Conservation (phyloP, 108 stramenopile species). For the Cyclostephanos invisitatus region DNA sequence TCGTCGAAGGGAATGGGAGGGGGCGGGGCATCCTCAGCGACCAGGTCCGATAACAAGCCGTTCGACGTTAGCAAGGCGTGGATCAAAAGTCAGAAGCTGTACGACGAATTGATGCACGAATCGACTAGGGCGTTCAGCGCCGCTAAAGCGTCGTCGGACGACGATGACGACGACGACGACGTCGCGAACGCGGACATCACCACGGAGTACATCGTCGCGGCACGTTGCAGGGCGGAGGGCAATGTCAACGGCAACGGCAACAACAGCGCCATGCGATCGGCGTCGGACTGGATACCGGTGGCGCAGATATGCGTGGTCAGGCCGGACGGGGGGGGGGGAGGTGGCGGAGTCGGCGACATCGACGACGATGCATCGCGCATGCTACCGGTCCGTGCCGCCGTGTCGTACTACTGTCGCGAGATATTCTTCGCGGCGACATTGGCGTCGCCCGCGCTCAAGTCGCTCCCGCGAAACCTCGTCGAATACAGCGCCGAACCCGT, state of each 20-base stretch:
- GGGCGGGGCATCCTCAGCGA: constrained; percentile 19
- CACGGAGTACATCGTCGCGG: constrained; percentile 70
- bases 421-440: constrained; percentile 57
- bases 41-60: constrained; percentile 9
- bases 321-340: constrained; percentile 37
- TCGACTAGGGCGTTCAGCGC: constrained; percentile 49
- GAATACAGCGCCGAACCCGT: constrained; percentile 73
- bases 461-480: constrained; percentile 61
- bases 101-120: constrained; percentile 58
- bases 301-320: constrained; percentile 65
- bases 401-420: constrained; percentile 82
- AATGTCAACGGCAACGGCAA: not conserved
- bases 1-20: constrained; percentile 31
- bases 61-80: constrained; percentile 70
- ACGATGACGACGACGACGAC: constrained; percentile 6
- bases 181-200: constrained; percentile 21
- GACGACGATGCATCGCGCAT: not conserved
- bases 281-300: constrained; percentile 82
- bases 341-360: not conserved
- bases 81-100: constrained; percentile 65
- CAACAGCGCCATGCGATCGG: constrained; percentile 3
- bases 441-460: constrained; percentile 61
- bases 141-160: constrained; percentile 24
- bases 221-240: constrained; percentile 38
- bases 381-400: constrained; percentile 49